phyloP scores from a whole-genome alignment of 2,329 filamentous ascomycete species.

The Pseudogymnoascus verrucosus region DNA sequence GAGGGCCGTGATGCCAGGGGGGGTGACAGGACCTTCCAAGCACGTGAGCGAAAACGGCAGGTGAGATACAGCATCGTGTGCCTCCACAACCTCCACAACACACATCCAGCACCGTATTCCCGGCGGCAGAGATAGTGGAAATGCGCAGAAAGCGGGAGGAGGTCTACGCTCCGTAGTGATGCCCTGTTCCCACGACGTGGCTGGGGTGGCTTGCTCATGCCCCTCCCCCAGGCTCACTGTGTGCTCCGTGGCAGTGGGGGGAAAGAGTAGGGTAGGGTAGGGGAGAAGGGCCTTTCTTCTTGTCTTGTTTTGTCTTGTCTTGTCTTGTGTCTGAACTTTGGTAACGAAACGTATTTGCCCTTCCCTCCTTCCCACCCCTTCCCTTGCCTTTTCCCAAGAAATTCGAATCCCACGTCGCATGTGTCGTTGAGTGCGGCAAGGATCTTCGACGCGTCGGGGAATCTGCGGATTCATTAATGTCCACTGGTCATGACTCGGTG shows the following conservation, averaged over 20 bases:
- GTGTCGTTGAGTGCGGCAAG: background rate
- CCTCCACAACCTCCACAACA: background rate
- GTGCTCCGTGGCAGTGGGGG: background rate
- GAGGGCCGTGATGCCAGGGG: background rate
- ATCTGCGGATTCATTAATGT: background rate
- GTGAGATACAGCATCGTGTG: background rate
- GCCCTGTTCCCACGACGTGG: background rate
- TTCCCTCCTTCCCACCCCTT: background rate
- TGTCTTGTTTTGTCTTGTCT: no score
- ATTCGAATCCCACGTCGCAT: background rate
- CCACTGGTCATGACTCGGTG: background rate
- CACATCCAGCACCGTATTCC: background rate
- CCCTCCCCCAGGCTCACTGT: background rate
- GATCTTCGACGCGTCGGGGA: background rate
- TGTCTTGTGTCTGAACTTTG: background rate
- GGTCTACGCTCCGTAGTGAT: background rate
- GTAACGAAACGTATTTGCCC: background rate
- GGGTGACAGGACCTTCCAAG: background rate
- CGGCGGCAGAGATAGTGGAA: background rate
- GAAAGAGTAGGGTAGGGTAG: background rate
- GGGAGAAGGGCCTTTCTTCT: background rate
- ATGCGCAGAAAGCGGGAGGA: background rate
- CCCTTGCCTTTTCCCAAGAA: background rate
- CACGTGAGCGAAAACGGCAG: background rate
- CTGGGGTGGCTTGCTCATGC: background rate